Percentiles rank a stretch among this genome's conserved stretches.
Conservation (phyloP, 2,329 filamentous ascomycete genomes). For the Paraphoma sp. region DNA sequence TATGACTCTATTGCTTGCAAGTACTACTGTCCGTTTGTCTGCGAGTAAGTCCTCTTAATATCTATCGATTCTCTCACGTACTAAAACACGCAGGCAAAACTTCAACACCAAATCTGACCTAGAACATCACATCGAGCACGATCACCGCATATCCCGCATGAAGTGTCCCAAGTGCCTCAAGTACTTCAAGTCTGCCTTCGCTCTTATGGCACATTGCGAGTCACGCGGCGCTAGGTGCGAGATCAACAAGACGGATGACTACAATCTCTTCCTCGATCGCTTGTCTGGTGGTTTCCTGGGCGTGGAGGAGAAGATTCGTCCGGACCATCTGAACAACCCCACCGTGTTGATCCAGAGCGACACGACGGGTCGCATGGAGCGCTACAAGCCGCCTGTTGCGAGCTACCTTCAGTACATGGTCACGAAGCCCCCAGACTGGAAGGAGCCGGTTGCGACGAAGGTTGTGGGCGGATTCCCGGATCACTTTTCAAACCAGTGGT, state of each 20-base stretch:
- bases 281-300: constrained; percentile 52
- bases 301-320: constrained; percentile 37
- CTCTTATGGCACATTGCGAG: constrained; percentile 52
- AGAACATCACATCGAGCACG: constrained; percentile 43
- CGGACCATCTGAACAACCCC: constrained; percentile 38
- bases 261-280: constrained; percentile 45
- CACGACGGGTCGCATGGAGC: constrained; percentile 28
- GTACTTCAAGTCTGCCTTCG: constrained; percentile 46
- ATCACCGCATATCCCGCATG: constrained; percentile 44
- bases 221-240: constrained; percentile 34
- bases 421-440: constrained; percentile 41
- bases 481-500: not conserved
- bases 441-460: constrained; percentile 23
- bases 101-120: constrained; percentile 39
- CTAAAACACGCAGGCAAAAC: constrained; percentile 24
- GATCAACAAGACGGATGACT: constrained; percentile 47
- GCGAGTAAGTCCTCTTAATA: constrained; percentile 53
- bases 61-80: not conserved
- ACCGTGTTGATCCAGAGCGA: constrained; percentile 22
- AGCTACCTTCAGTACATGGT: constrained; percentile 41
- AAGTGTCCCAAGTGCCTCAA: constrained; percentile 51
- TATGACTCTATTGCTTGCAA: constrained; percentile 50
- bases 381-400: constrained; percentile 31
- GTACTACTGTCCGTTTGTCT: constrained; percentile 64
- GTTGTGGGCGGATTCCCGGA: constrained; percentile 18